A percentile compares a stretch with the other conserved stretches of the same genome.
Evolutionary conservation across 768 basidiomycete genomes (phyloP).

Genomic region (Phaeolepiota aurea): DNA sequence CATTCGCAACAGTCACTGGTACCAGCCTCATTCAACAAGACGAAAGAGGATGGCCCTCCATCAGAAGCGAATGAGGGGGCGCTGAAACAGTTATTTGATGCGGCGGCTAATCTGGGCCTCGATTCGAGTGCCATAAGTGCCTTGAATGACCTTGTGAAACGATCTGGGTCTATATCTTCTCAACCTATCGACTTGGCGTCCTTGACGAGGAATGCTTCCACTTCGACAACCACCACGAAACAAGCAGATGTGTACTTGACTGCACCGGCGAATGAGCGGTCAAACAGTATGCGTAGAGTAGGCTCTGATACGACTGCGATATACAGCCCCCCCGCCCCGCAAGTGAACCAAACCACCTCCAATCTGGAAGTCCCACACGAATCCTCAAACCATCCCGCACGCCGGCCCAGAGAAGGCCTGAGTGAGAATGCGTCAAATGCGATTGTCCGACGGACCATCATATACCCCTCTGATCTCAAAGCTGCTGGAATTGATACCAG

Average conservation of each 20-base stretch:
- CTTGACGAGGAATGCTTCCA: conserved; percentile 35
- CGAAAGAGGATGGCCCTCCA: conserved; percentile 5
- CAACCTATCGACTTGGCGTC: conserved; percentile 38
- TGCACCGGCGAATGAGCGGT: neutral
- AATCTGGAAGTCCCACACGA: conserved; percentile 19
- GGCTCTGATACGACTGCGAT: neutral
- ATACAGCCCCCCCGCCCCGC: neutral
- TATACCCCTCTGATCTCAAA: conserved; percentile 64
- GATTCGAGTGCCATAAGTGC: conserved; percentile 61
- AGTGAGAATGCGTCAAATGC: conserved; percentile 30
- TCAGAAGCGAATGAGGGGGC: conserved; percentile 35
- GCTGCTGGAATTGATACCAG: conserved; percentile 49
- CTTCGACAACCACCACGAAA: conserved; percentile 11
- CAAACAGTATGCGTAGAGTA: neutral
- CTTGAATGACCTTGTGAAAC: conserved; percentile 61
- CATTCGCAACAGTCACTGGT: conserved; percentile 7
- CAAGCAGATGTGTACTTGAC: neutral
- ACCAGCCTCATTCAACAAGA: conserved; percentile 6
- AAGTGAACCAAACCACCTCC: neutral
- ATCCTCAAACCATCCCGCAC: conserved; percentile 26
- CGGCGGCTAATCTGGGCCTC: conserved; percentile 66
- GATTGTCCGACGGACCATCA: conserved; percentile 71
- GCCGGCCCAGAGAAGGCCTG: conserved; percentile 31
- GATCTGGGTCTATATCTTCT: conserved; percentile 62
- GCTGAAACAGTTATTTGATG: conserved; percentile 67